phyloP scores from a whole-genome alignment of 139 green algal species.

The Chlorella sp. region DNA sequence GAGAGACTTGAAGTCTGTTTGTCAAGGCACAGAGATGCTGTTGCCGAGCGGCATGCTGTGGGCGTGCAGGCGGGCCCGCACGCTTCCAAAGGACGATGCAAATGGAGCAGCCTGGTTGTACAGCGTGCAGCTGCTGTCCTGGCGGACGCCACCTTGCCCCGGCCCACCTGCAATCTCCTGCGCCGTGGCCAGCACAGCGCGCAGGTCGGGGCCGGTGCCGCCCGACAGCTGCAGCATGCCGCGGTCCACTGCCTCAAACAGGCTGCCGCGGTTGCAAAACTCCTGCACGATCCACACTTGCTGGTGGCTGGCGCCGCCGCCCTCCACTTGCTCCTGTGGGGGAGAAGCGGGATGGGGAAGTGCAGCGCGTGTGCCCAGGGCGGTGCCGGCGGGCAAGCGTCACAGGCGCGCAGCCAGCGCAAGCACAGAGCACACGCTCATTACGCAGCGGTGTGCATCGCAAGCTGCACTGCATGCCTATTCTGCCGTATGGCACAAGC shows the following conservation, averaged over 20 bases:
- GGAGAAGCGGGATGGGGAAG: no score
- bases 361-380: no score
- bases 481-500: no score
- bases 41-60: background rate
- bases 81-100: background rate
- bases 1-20: no score
- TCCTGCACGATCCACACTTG: slow-evolving; percentile 75
- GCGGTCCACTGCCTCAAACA: slow-evolving; percentile 49
- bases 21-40: background rate
- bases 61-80: background rate
- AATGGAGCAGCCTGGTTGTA: no score
- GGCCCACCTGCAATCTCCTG: slow-evolving; percentile 4
- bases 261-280: slow-evolving; percentile 53
- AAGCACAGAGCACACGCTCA: no score
- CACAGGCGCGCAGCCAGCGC: no score
- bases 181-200: background rate
- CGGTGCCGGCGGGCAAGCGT: no score
- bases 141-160: no score
- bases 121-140: no score
- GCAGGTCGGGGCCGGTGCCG: background rate
- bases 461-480: no score
- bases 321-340: background rate
- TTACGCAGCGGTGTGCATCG: no score
- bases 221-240: slow-evolving; percentile 13
- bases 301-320: slow-evolving; percentile 1